These are phyloP conservation scores for Nicotiana attenuata DNA, from an alignment of 257 asterid species.

Conservation along the genomic window DNA sequence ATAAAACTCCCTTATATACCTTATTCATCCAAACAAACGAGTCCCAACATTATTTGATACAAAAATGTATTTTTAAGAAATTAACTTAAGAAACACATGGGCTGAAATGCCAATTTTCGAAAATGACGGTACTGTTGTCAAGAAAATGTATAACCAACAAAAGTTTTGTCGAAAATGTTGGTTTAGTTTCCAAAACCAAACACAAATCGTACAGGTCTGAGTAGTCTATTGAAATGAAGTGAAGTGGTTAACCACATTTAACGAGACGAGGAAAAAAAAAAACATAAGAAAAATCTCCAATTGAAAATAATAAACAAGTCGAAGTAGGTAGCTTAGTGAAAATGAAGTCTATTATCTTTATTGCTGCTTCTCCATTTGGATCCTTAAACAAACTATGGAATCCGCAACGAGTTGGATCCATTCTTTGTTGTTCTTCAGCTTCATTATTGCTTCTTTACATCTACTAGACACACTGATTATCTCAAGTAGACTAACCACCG, in stretches of 20 bases:
- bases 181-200: background rate
- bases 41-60: background rate
- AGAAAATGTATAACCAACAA: background rate
- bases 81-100: background rate
- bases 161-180: background rate
- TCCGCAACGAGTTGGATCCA: conserved; percentile 38
- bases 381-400: conserved; percentile 24
- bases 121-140: background rate
- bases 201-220: background rate
- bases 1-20: too few species aligned
- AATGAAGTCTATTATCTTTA: background rate
- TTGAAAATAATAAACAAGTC: background rate
- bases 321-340: background rate
- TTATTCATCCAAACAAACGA: too few species aligned
- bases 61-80: background rate
- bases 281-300: background rate
- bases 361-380: background rate
- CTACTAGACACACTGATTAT: conserved; percentile 36
- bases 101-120: background rate
- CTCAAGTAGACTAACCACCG: conserved; percentile 38
- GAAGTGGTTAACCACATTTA: background rate
- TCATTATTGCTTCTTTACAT: conserved; percentile 30
- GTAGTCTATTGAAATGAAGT: background rate
- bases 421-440: conserved; percentile 34
- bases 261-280: background rate